Percentiles rank a stretch among this genome's conserved stretches.
Conservation (phyloP, 75 land plant genomes). For the Sequoiadendron giganteum region DNA sequence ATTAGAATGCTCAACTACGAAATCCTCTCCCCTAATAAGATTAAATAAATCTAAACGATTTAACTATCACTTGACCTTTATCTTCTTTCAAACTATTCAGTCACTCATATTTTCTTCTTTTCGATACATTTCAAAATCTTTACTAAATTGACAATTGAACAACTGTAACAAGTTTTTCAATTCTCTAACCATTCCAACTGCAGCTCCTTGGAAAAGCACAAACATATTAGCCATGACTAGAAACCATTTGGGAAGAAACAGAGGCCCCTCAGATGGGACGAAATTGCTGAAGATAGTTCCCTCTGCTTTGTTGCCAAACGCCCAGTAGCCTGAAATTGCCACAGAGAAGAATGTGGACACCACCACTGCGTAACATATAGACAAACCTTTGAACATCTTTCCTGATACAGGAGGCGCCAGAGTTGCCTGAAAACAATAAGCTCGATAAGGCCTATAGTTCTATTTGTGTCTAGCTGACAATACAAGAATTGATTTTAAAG, state of each 20-base stretch:
- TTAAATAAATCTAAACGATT: no score
- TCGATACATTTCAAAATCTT: not conserved
- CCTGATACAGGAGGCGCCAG: conserved; percentile 68
- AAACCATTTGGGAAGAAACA: conserved; percentile 68
- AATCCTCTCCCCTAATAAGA: no score
- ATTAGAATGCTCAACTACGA: no score
- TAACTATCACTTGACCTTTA: no score
- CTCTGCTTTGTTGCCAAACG: conserved; percentile 64
- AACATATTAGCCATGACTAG: conserved; percentile 51
- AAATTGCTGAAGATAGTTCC: conserved; percentile 56
- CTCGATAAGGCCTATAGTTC: not conserved
- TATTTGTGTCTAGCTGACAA: not conserved
- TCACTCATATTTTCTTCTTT: not conserved
- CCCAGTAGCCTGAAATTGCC: conserved; percentile 88
- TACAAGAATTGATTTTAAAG: no score
- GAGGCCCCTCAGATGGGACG: conserved; percentile 23
- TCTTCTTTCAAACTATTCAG: no score
- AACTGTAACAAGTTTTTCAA: not conserved
- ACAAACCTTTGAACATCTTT: conserved; percentile 84
- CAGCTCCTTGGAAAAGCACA: conserved; percentile 57
- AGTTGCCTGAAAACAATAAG: conserved; percentile 57
- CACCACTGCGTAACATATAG: conserved; percentile 56
- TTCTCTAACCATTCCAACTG: conserved; percentile 56
- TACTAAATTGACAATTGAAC: no score
- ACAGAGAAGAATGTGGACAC: conserved; percentile 62